Evolutionary conservation across 108 stramenopile species (phyloP).

Genomic region (Skeletonema menzelii): DNA sequence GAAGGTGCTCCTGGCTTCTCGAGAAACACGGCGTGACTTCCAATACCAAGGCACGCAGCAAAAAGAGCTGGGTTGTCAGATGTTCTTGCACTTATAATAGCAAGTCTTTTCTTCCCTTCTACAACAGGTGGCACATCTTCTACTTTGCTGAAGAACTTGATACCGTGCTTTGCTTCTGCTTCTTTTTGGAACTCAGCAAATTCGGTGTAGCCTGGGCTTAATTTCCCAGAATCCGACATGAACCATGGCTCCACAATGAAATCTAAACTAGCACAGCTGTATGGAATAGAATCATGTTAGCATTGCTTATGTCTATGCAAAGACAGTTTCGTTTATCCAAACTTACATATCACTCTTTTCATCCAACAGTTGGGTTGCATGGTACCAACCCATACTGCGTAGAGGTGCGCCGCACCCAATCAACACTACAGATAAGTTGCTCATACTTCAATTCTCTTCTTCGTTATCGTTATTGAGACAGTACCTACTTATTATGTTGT

Average conservation of each 20-base stretch:
- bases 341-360: slow-evolving; percentile 38
- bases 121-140: slow-evolving; percentile 48
- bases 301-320: background rate
- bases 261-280: slow-evolving; percentile 30
- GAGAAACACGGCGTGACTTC: slow-evolving; percentile 61
- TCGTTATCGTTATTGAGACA: too few species aligned
- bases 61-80: slow-evolving; percentile 76
- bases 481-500: too few species aligned
- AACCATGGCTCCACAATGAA: slow-evolving; percentile 77
- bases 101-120: slow-evolving; percentile 31
- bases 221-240: slow-evolving; percentile 38
- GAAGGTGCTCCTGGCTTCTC: slow-evolving; percentile 91
- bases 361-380: slow-evolving; percentile 75
- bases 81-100: slow-evolving; percentile 70
- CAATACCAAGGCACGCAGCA: slow-evolving; percentile 50
- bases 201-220: slow-evolving; percentile 42
- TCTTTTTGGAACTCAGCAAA: slow-evolving; percentile 45
- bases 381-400: slow-evolving; percentile 87
- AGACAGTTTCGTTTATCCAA: background rate
- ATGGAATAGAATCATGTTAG: background rate
- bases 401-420: slow-evolving; percentile 57
- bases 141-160: slow-evolving; percentile 45
- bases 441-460: slow-evolving; percentile 19
- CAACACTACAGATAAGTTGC: slow-evolving; percentile 42
- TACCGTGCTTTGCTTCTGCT: slow-evolving; percentile 23